A percentile compares a stretch with the other conserved stretches of the same genome.
phyloP scores from a whole-genome alignment of 2,329 filamentous ascomycete genomes.

The Orbilia oligospora region DNA sequence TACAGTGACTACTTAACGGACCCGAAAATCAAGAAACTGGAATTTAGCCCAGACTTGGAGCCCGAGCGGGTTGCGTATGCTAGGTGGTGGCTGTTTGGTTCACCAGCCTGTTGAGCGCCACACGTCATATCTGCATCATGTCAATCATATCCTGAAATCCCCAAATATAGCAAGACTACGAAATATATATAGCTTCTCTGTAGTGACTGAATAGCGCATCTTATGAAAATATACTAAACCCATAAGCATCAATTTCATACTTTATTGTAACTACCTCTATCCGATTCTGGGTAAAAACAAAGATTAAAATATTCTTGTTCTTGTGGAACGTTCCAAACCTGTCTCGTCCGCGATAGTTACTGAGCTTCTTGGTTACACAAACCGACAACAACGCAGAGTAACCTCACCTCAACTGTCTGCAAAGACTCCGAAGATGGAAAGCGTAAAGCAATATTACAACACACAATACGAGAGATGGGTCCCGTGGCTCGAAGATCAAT shows the following conservation, averaged over 20 bases:
- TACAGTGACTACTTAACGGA: too few relatives aligned
- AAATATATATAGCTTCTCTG: not conserved
- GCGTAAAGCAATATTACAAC: constrained; percentile 77
- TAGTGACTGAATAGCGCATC: too few relatives aligned
- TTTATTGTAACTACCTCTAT: not conserved
- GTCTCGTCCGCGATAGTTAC: not conserved
- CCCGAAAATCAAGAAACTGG: constrained; percentile 37
- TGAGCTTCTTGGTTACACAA: constrained; percentile 16
- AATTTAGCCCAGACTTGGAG: not conserved
- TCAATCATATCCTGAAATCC: not conserved
- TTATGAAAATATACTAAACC: too few relatives aligned
- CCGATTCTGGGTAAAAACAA: not conserved
- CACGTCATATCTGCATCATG: constrained; percentile 59
- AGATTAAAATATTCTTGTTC: too few relatives aligned
- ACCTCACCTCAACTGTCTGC: not conserved
- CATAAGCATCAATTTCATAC: too few relatives aligned
- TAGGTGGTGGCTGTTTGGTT: constrained; percentile 49
- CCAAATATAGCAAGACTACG: not conserved
- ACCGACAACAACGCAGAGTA: constrained; percentile 5
- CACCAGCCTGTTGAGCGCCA: constrained; percentile 32
- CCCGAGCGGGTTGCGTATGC: not conserved
- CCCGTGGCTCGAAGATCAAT: constrained; percentile 82
- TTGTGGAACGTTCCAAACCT: not conserved
- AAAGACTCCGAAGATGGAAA: constrained; percentile 69
- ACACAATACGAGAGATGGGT: constrained; percentile 81